phyloP scores from a whole-genome alignment of 2,329 filamentous ascomycete species.

The Ophiosphaerella narmari region DNA sequence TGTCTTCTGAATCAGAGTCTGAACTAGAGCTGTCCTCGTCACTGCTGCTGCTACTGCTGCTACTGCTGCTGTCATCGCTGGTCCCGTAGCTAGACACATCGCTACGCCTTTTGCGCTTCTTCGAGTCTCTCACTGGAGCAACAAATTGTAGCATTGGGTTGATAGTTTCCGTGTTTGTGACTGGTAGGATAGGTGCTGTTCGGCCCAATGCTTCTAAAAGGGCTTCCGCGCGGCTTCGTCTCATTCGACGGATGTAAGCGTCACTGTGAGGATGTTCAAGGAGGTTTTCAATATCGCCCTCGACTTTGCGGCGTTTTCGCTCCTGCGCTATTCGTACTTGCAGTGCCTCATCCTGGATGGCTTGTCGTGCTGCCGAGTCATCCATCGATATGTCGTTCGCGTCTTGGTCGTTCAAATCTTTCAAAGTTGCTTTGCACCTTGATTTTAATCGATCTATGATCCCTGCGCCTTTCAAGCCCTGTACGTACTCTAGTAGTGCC shows the following conservation, averaged over 20 bases:
- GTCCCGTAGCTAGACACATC: constrained; percentile 40
- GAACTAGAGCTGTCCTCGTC: constrained; percentile 31
- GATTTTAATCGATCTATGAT: constrained; percentile 69
- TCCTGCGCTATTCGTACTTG: constrained; percentile 39
- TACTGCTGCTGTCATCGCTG: constrained; percentile 39
- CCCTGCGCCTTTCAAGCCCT: constrained; percentile 75
- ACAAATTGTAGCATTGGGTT: constrained; percentile 21
- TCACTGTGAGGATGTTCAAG: constrained; percentile 30
- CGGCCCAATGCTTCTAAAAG: constrained; percentile 37
- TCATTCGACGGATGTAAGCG: constrained; percentile 40
- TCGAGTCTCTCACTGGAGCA: constrained; percentile 16
- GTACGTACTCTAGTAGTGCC: constrained; percentile 76
- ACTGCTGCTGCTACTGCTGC: constrained; percentile 40
- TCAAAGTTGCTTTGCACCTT: constrained; percentile 65
- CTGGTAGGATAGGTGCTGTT: constrained; percentile 26
- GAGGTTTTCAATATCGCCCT: constrained; percentile 36
- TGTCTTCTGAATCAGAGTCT: constrained; percentile 3
- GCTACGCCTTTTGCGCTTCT: constrained; percentile 35
- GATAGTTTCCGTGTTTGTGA: constrained; percentile 14
- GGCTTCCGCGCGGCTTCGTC: constrained; percentile 37
- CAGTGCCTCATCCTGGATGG: constrained; percentile 44
- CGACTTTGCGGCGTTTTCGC: constrained; percentile 34
- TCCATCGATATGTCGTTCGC: constrained; percentile 38
- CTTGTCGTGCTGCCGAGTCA: constrained; percentile 38
- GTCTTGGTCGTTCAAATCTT: constrained; percentile 53